A percentile compares a stretch with the other conserved stretches of the same genome.
phyloP scores from a whole-genome alignment of 2,329 filamentous ascomycete species.

The Aspergillus udagawae region DNA sequence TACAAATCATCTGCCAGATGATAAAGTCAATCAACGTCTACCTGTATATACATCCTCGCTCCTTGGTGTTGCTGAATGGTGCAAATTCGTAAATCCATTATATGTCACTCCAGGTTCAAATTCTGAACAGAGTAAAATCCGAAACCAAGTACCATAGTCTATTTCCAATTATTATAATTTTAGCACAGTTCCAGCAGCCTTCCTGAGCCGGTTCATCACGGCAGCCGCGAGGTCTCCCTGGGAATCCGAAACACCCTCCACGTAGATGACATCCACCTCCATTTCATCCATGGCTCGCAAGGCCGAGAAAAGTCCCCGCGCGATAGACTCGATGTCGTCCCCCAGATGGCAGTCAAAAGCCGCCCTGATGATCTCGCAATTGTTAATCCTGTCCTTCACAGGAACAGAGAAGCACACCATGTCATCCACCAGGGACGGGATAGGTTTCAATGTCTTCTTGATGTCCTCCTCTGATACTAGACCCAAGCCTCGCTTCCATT shows the following conservation, averaged over 20 bases:
- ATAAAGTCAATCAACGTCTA: neutral
- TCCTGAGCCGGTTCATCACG: conserved; percentile 78
- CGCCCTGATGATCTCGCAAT: conserved; percentile 22
- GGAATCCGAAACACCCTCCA: conserved; percentile 73
- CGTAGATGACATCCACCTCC: conserved; percentile 77
- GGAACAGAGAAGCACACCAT: conserved; percentile 26
- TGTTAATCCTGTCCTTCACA: conserved; percentile 19
- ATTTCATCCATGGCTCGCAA: conserved; percentile 78
- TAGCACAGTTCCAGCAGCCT: conserved; percentile 62
- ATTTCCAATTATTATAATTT: conserved; percentile 36
- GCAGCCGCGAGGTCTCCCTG: conserved; percentile 79
- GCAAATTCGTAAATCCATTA: conserved; percentile 1
- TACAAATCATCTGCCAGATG: neutral
- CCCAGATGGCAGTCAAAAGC: conserved; percentile 72
- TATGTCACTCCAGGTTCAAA: conserved; percentile 3
- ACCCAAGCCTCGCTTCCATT: conserved; percentile 30
- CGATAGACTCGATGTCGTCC: conserved; percentile 66
- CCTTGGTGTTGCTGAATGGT: neutral
- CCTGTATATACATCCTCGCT: neutral
- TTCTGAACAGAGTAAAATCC: conserved; percentile 1
- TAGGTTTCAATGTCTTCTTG: conserved; percentile 16
- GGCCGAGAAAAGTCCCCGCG: conserved; percentile 81
- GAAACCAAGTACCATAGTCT: conserved; percentile 7
- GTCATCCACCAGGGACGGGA: conserved; percentile 22
- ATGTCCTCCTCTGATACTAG: conserved; percentile 21